These are phyloP conservation scores for Canavalia gladiata DNA, from an alignment of 306 rosid genomes.

Conservation along the genomic window DNA sequence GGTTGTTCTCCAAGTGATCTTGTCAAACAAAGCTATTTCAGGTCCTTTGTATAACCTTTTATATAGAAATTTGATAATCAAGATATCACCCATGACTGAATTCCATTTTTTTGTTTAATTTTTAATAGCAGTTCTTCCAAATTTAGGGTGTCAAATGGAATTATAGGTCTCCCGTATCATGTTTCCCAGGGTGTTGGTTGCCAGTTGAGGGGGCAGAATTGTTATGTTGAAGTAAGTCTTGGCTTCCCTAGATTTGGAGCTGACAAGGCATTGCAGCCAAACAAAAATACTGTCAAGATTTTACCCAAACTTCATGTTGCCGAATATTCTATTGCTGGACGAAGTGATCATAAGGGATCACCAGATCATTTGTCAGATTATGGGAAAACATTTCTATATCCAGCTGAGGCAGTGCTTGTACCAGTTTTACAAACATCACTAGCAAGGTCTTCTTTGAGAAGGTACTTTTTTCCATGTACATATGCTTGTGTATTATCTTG, in stretches of 20 bases:
- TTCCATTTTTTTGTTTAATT: slow-evolving; percentile 19
- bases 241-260: slow-evolving; percentile 76
- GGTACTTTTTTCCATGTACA: slow-evolving; percentile 56
- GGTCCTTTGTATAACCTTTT: slow-evolving; percentile 60
- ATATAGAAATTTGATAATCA: slow-evolving; percentile 27
- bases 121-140: slow-evolving; percentile 72
- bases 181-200: slow-evolving; percentile 84
- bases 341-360: slow-evolving; percentile 78
- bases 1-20: slow-evolving; percentile 96
- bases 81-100: slow-evolving; percentile 36
- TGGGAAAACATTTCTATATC: slow-evolving; percentile 85
- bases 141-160: slow-evolving; percentile 74
- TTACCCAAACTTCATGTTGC: slow-evolving; percentile 61
- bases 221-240: slow-evolving; percentile 91
- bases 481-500: slow-evolving; percentile 27
- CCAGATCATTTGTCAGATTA: slow-evolving; percentile 59
- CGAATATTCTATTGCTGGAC: slow-evolving; percentile 67
- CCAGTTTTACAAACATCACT: slow-evolving; percentile 82
- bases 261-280: slow-evolving; percentile 62
- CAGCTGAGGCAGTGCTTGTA: slow-evolving; percentile 92
- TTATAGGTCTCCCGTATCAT: slow-evolving; percentile 81
- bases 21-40: slow-evolving; percentile 82
- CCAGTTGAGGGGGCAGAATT: slow-evolving; percentile 84
- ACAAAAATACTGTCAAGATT: slow-evolving; percentile 59
- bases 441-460: slow-evolving; percentile 86